A percentile compares a stretch with the other conserved stretches of the same genome.
Conservation (phyloP, 306 rosid genomes). For the Astragalus glycyphyllos region DNA sequence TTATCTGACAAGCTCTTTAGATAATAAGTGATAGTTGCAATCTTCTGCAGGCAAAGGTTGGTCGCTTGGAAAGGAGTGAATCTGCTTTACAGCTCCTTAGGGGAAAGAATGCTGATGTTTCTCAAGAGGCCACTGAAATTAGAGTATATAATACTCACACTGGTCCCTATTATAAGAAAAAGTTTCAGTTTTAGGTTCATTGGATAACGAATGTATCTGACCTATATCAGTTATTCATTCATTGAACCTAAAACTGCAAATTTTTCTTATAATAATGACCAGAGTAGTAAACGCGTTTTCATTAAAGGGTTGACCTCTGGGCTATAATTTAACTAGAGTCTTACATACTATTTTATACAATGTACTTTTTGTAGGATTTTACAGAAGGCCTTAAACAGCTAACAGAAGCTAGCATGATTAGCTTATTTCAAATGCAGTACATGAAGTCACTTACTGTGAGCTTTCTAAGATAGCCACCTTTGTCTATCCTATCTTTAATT, state of each 20-base stretch:
- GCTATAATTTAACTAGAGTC: conserved; percentile 4
- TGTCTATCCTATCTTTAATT: conserved; percentile 6
- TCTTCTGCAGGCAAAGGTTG: conserved; percentile 71
- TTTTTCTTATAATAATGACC: too few species aligned
- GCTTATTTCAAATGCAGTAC: conserved; percentile 72
- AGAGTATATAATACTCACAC: conserved; percentile 61
- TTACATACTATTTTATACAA: neutral
- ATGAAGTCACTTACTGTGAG: conserved; percentile 77
- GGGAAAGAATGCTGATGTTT: conserved; percentile 62
- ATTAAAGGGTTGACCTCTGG: conserved; percentile 2
- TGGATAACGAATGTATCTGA: too few species aligned
- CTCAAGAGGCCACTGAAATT: conserved; percentile 74
- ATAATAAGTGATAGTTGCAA: conserved; percentile 32
- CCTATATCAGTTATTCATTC: too few species aligned
- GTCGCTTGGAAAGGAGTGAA: conserved; percentile 58
- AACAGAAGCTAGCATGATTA: conserved; percentile 59
- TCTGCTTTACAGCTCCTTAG: conserved; percentile 69
- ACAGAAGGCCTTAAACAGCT: conserved; percentile 63
- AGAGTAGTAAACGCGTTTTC: conserved; percentile 3
- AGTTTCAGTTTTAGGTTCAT: too few species aligned
- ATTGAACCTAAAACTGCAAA: too few species aligned
- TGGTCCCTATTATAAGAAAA: too few species aligned
- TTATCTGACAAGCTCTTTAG: neutral
- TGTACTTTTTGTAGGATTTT: conserved; percentile 61
- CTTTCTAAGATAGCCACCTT: conserved; percentile 16